Percentiles rank a stretch among this genome's conserved stretches.
phyloP scores from a whole-genome alignment of 2,329 filamentous ascomycete genomes.

The Monosporascus sp. region DNA sequence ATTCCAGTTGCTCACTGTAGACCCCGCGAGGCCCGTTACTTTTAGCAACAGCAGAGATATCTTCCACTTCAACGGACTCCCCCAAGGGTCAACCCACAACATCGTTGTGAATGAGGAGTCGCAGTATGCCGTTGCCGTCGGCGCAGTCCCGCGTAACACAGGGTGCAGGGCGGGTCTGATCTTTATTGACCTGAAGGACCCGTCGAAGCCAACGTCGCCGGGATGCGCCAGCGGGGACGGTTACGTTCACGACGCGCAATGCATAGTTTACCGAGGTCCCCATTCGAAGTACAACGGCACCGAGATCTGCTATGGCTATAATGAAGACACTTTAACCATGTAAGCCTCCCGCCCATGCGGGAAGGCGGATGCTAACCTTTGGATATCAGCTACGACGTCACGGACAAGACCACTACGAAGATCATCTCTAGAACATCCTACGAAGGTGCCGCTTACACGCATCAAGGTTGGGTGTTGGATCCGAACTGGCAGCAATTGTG shows the following conservation, averaged over 20 bases:
- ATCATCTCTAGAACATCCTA: slow-evolving; percentile 49
- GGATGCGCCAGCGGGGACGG: slow-evolving; percentile 50
- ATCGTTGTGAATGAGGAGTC: slow-evolving; percentile 46
- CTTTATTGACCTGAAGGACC: slow-evolving; percentile 52
- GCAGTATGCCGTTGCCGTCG: slow-evolving; percentile 40
- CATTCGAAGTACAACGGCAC: slow-evolving; percentile 39
- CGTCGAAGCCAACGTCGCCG: slow-evolving; percentile 44
- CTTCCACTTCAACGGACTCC: slow-evolving; percentile 25
- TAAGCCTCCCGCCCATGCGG: not conserved
- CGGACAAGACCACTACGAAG: slow-evolving; percentile 22
- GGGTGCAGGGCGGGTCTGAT: slow-evolving; percentile 46
- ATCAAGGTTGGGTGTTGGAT: slow-evolving; percentile 52
- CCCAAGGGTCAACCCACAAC: slow-evolving; percentile 43
- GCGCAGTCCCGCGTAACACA: slow-evolving; percentile 33
- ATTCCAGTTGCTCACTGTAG: slow-evolving; percentile 35
- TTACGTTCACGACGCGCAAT: slow-evolving; percentile 55
- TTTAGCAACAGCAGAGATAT: slow-evolving; percentile 31
- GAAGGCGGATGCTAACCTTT: too few relatives aligned
- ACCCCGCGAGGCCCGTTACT: slow-evolving; percentile 32
- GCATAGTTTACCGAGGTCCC: slow-evolving; percentile 45
- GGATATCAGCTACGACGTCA: too few relatives aligned
- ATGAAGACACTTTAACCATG: slow-evolving; percentile 47
- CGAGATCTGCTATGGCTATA: slow-evolving; percentile 54
- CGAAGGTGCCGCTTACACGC: slow-evolving; percentile 51
- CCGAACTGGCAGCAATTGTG: slow-evolving; percentile 33